phyloP scores from a whole-genome alignment of 2,329 filamentous ascomycete species.

The Aureobasidium sp. region DNA sequence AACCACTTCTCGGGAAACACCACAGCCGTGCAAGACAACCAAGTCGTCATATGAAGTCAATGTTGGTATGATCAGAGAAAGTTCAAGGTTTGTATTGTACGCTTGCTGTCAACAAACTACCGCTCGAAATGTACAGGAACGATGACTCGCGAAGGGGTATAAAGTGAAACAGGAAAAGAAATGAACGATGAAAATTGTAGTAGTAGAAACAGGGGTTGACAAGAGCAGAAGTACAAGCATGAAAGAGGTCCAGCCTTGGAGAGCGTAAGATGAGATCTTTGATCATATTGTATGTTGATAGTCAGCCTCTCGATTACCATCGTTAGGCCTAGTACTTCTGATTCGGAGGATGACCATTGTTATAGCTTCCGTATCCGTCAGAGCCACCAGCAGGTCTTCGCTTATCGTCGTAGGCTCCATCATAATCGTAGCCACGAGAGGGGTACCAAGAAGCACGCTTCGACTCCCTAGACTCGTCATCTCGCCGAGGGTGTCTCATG shows the following conservation, averaged over 20 bases:
- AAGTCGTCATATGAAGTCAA: no score
- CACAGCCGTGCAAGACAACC: no score
- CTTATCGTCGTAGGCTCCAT: conserved; percentile 10
- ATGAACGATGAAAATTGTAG: not conserved
- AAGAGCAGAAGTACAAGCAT: no score
- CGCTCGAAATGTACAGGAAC: not conserved
- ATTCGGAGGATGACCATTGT: not conserved
- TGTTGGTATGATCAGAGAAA: not conserved
- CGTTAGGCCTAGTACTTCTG: not conserved
- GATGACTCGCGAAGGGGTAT: conserved; percentile 8
- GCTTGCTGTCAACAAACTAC: not conserved
- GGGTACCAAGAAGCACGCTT: conserved; percentile 4
- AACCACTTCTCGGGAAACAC: no score
- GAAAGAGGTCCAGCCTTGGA: no score
- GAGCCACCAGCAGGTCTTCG: conserved; percentile 9
- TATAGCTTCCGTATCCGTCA: conserved; percentile 20
- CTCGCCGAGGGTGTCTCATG: conserved; percentile 12
- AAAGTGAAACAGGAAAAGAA: not conserved
- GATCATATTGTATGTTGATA: no score
- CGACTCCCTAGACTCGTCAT: conserved; percentile 1
- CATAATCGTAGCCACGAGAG: conserved; percentile 12
- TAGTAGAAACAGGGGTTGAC: no score
- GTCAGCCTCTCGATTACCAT: not conserved
- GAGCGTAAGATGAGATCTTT: not conserved
- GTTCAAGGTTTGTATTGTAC: not conserved